Evolutionary conservation across 192 early-diverging fungal species (phyloP).

Genomic region (Coemansia guatemalensis): DNA sequence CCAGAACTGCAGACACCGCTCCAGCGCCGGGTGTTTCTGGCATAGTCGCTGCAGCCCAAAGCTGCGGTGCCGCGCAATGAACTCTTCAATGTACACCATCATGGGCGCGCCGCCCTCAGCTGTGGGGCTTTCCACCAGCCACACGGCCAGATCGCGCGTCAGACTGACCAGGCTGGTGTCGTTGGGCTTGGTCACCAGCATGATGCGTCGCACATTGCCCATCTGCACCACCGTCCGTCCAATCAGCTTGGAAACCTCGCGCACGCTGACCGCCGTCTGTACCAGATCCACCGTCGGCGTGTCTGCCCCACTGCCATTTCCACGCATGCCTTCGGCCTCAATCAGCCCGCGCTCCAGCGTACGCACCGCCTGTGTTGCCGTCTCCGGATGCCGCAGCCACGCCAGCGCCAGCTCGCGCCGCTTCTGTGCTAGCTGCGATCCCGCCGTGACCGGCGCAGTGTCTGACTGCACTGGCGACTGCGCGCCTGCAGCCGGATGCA

Average conservation of each 20-base stretch:
- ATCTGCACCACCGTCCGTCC: conserved; percentile 57
- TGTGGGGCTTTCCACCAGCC: conserved; percentile 56
- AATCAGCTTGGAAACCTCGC: conserved; percentile 70
- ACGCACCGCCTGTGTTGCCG: conserved; percentile 37
- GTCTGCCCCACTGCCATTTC: conserved; percentile 23
- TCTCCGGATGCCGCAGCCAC: conserved; percentile 33
- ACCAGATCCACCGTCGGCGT: conserved; percentile 57
- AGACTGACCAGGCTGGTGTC: conserved; percentile 63
- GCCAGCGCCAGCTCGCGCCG: conserved; percentile 39
- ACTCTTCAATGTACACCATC: conserved; percentile 62
- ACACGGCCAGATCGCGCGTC: conserved; percentile 68
- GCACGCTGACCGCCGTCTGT: conserved; percentile 67
- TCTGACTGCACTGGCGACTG: conserved; percentile 8
- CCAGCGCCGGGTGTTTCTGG: conserved; percentile 39
- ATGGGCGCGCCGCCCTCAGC: conserved; percentile 19
- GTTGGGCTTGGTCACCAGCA: conserved; percentile 79
- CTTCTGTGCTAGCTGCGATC: conserved; percentile 27
- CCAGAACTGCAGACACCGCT: conserved; percentile 70
- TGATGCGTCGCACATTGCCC: conserved; percentile 54
- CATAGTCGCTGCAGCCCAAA: conserved; percentile 58
- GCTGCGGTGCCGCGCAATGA: conserved; percentile 56
- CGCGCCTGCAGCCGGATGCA: background rate
- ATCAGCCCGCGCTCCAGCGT: conserved; percentile 40
- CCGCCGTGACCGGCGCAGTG: conserved; percentile 4
- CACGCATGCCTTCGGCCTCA: conserved; percentile 8